phyloP scores from a whole-genome alignment of 306 rosid species.

The Corylus heterophylla region DNA sequence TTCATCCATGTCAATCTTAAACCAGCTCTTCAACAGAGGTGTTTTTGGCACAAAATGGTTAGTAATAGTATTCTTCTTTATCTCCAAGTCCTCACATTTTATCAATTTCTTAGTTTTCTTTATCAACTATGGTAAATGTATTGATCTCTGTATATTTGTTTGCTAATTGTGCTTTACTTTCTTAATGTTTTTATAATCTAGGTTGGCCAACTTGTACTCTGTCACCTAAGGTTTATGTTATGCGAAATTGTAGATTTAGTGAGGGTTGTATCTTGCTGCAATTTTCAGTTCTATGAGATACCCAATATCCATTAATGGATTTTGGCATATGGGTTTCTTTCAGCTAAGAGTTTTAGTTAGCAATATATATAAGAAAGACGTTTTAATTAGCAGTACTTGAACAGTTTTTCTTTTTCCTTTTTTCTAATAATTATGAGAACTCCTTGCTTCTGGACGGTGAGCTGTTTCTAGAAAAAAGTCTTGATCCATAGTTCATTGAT shows the following conservation, averaged over 20 bases:
- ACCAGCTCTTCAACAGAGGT: conserved; percentile 92
- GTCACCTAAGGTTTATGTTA: conserved; percentile 4
- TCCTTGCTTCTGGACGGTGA: conserved; percentile 11
- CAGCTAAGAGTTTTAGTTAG: background rate
- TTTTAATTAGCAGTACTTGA: background rate
- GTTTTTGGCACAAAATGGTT: conserved; percentile 89
- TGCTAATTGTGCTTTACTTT: conserved; percentile 3
- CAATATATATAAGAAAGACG: background rate
- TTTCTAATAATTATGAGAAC: background rate
- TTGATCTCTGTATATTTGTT: background rate
- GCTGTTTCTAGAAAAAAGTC: conserved; percentile 11
- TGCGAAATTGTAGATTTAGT: conserved; percentile 2
- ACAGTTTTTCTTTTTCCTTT: background rate
- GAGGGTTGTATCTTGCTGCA: background rate
- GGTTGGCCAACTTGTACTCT: conserved; percentile 6
- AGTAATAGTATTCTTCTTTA: conserved; percentile 11
- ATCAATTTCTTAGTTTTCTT: background rate
- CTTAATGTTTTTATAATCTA: conserved; percentile 6
- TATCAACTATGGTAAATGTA: background rate
- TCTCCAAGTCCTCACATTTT: background rate
- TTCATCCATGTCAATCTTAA: conserved; percentile 76
- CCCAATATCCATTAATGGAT: conserved; percentile 17
- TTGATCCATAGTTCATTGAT: background rate
- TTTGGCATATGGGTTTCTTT: conserved; percentile 19
- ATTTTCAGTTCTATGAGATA: conserved; percentile 6